Evolutionary conservation across 2,329 filamentous ascomycete genomes (phyloP), one percentile per base, ranked within the genome.

Genomic region (Ceratocystiopsis sp.): DNA sequence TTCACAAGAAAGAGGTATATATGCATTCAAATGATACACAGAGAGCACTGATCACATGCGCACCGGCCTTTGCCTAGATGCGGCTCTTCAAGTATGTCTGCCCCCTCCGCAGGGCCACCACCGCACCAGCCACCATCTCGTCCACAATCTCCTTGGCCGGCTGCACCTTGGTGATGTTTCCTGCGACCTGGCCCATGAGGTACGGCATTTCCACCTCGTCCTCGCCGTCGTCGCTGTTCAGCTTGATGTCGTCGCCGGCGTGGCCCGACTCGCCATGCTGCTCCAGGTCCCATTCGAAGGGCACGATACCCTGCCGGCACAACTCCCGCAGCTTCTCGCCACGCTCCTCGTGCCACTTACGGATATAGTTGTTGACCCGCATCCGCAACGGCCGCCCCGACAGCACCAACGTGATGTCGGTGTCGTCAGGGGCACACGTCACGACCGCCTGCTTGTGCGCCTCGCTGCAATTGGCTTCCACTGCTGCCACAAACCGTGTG

Each of bases 161-260:
- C 65, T 91, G 77, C 46, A 95, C 74, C 51, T 79, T 75, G 33
- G 65, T 60, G 45, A 95, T 83, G 1, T 78, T 71, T 2, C 82
- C 87, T 1, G 85, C 83, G 10, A 95, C 87, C 64, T 94, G 85
- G 1, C 89, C 89, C 89, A 95, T 95, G 55, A 95, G 58, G 60
- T 89, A 86, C 13, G 89, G 89, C 44, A 82, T 66, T 55, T 95
- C 89, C 13, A 93, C 66, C 36, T 94, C 85, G 44, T 78, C 79
- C 3, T 43, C 46, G 34, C 38, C 42, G 15, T 6, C 35, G 11
- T 38, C 43, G 21, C 11, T 17, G 35, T 33, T 34, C 1, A 80
- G 82, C 18, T 36, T 36, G 36, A 36, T 34, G 8, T 34, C 37
- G 33, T 39, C 45, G 25, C 35, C 37, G 16, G 40, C 43, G 12